These are phyloP conservation scores for Helminthosporium solani DNA, from an alignment of 2,329 filamentous ascomycete species.

Conservation along the genomic window DNA sequence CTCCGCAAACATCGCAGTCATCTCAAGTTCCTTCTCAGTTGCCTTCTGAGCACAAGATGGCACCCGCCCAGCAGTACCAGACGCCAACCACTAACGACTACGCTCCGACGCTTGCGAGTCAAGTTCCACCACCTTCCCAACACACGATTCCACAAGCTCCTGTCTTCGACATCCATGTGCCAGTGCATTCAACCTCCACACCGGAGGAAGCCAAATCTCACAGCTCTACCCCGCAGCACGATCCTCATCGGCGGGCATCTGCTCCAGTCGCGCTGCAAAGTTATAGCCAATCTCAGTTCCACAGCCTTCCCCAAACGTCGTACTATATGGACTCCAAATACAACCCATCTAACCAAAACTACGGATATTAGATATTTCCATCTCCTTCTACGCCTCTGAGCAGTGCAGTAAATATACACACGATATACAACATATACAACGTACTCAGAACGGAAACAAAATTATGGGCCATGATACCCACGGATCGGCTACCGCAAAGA, in stretches of 20 bases:
- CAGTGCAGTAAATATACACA: not conserved
- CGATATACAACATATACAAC: slow-evolving; percentile 5
- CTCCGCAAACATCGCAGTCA: slow-evolving; percentile 14
- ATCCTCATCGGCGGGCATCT: slow-evolving; percentile 32
- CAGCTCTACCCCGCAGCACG: slow-evolving; percentile 18
- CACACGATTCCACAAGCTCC: slow-evolving; percentile 27
- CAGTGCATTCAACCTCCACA: slow-evolving; percentile 19
- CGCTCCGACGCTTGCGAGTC: slow-evolving; percentile 20
- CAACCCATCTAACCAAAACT: slow-evolving; percentile 7
- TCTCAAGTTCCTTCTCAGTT: slow-evolving; percentile 15
- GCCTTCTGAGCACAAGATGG: slow-evolving; percentile 9
- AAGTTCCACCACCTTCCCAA: slow-evolving; percentile 24
- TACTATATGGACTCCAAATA: slow-evolving; percentile 38
- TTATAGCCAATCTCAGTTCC: slow-evolving; percentile 24
- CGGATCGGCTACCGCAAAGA: slow-evolving; percentile 1
- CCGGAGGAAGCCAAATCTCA: slow-evolving; percentile 17
- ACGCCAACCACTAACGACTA: slow-evolving; percentile 21
- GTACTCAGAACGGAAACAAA: slow-evolving; percentile 5
- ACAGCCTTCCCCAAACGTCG: slow-evolving; percentile 16
- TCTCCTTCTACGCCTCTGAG: not conserved
- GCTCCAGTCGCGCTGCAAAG: slow-evolving; percentile 31
- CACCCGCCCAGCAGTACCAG: slow-evolving; percentile 20
- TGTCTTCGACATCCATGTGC: slow-evolving; percentile 25
- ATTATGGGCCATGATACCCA: slow-evolving; percentile 14
- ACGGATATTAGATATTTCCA: slow-evolving; percentile 10